Percentiles rank a stretch among this genome's conserved stretches.
Conservation (phyloP, 176 grass and related monocot genomes). For the Panicum miliaceum region DNA sequence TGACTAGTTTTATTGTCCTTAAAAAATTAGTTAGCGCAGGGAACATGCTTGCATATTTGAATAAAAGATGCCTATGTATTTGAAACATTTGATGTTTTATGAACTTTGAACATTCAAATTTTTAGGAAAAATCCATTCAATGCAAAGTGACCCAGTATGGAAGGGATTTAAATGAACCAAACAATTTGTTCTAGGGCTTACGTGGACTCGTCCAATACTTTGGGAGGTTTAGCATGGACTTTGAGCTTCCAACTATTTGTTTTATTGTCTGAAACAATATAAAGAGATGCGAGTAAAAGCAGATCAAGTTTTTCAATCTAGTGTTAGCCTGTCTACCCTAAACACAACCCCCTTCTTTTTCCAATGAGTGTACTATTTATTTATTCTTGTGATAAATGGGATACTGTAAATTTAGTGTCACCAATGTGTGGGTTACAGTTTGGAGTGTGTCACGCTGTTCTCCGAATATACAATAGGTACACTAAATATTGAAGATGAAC, state of each 20-base stretch:
- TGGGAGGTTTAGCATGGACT: not conserved
- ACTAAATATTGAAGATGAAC: slow-evolving; percentile 1
- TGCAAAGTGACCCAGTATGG: not conserved
- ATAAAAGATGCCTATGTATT: not conserved
- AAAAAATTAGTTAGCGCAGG: not conserved
- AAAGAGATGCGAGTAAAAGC: not conserved
- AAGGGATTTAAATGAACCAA: not conserved
- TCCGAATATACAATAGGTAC: not conserved
- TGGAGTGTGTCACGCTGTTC: not conserved
- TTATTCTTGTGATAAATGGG: slow-evolving; percentile 13
- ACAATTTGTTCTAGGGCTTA: not conserved
- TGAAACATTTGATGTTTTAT: slow-evolving; percentile 6
- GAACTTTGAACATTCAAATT: not conserved
- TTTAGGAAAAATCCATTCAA: not conserved
- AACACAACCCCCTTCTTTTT: not conserved
- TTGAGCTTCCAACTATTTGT: not conserved
- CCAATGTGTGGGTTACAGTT: slow-evolving; percentile 24
- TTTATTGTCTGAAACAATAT: not conserved
- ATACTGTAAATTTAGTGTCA: not conserved
- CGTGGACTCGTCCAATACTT: not conserved
- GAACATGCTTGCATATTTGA: slow-evolving; percentile 7
- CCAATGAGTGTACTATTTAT: not conserved
- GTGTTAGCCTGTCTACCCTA: not conserved
- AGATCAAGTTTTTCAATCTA: slow-evolving; percentile 7
- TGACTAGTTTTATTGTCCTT: slow-evolving; percentile 14